Evolutionary conservation across 768 basidiomycete genomes (phyloP).

Genomic region (Mycena leptocephala): DNA sequence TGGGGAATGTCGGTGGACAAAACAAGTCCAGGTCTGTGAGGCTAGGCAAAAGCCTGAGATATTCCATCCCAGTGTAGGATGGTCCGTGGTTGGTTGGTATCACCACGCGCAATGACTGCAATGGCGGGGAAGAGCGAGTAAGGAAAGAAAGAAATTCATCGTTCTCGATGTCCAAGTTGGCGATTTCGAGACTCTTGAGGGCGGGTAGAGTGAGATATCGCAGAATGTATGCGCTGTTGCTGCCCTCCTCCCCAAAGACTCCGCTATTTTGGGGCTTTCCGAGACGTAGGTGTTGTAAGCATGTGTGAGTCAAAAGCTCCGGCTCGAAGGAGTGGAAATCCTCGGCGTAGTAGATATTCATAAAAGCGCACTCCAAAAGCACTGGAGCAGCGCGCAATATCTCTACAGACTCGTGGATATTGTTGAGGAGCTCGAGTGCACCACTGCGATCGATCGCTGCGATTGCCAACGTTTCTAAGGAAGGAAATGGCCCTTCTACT

Average conservation of each 20-base stretch:
- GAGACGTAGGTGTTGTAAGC: not conserved
- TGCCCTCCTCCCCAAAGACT: not conserved
- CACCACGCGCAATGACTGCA: not conserved
- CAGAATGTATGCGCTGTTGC: not conserved
- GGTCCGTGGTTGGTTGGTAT: not conserved
- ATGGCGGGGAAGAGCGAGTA: slow-evolving; percentile 4
- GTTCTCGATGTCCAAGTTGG: not conserved
- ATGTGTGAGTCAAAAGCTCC: not conserved
- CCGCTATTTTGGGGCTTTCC: not conserved
- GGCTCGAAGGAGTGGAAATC: not conserved
- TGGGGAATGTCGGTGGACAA: not conserved
- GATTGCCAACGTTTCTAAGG: not conserved
- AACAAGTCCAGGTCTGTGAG: not conserved
- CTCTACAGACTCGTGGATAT: not conserved
- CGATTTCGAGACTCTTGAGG: not conserved
- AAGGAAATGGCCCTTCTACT: not conserved
- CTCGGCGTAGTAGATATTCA: not conserved
- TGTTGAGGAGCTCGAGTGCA: not conserved
- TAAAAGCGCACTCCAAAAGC: not conserved
- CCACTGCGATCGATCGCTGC: not conserved
- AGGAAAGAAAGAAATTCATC: slow-evolving; percentile 1
- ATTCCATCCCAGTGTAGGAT: not conserved
- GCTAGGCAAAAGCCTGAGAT: not conserved
- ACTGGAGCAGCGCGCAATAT: slow-evolving; percentile 6
- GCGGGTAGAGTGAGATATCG: slow-evolving; percentile 10